Evolutionary conservation across 2,329 filamentous ascomycete genomes (phyloP), one percentile per base, ranked within the genome.

Genomic region (Penicillium sp.): DNA sequence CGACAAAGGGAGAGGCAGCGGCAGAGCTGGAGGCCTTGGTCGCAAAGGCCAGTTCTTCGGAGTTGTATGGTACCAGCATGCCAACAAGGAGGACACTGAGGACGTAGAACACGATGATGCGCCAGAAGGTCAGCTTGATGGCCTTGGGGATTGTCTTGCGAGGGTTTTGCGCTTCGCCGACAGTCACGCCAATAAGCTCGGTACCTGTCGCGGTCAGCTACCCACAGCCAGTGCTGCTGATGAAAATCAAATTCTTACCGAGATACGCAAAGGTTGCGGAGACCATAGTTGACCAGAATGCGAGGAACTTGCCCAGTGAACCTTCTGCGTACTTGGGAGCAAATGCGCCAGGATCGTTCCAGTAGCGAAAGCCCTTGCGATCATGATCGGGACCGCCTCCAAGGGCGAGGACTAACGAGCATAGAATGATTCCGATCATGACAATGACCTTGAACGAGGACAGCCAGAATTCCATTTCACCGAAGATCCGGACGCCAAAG

Each of bases 21-120:
- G 88, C 88, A 60, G 79, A 81, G 26, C 77, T 65, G 60, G 79
- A 81, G 21, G 77, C 64, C 45, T 77, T 70, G 19, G 69, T 70
- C 55, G 77, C 75, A 66, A 89, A 88, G 26, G 80, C 77, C 5
- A 92, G 86, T 0, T 85, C 75, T 0, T 66, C 0, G 47, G 85
- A 85, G 81, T 93, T 79, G 82, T 90, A 93, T 1, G 90, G 90
- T 4, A 94, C 89, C 56, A 90, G 83, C 84, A 92, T 91, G 71
- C 91, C 90, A 57, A 94, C 81, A 56, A 93, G 83, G 56, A 93
- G 84, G 38, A 93, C 89, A 19, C 86, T 88, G 61, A 92, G 76
- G 69, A 88, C 84, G 81, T 94, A 94, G 82, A 94, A 94, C 80
- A 93, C 81, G 66, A 92, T 78, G 74, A 94, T 93, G 61, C 91